Conservation (phyloP, 176 grass and related monocot species). For the Neostapfia colusana region DNA sequence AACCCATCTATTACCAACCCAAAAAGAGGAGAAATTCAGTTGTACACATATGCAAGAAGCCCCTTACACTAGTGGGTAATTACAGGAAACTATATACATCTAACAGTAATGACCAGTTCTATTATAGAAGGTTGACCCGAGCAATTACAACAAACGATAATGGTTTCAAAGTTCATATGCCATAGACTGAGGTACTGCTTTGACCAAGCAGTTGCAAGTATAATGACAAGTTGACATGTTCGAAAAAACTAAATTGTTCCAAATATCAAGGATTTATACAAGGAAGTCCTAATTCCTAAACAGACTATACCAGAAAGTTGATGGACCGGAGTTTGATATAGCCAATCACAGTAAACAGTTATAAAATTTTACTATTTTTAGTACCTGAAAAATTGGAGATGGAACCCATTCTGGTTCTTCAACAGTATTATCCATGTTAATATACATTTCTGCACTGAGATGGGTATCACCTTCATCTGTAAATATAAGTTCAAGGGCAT, state of each 20-base stretch:
- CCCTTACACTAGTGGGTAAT: no score
- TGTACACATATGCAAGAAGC: no score
- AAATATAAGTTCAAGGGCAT: constrained; percentile 98
- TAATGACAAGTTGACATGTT: not conserved
- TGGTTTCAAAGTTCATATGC: not conserved
- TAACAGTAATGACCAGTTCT: not conserved
- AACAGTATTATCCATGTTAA: constrained; percentile 72
- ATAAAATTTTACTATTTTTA: constrained; percentile 46
- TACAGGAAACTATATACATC: no score
- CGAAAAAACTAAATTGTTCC: not conserved
- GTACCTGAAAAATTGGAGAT: constrained; percentile 90
- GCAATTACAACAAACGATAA: not conserved
- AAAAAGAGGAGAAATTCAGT: no score
- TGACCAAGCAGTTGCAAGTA: not conserved
- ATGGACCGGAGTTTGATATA: not conserved
- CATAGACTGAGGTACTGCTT: not conserved
- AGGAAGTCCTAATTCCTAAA: constrained; percentile 6
- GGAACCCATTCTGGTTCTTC: constrained; percentile 84
- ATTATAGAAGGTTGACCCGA: not conserved
- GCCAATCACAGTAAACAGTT: constrained; percentile 15
- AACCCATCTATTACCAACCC: no score
- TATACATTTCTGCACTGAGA: constrained; percentile 90
- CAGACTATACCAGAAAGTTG: not conserved
- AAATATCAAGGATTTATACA: constrained; percentile 8
- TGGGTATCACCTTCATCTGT: constrained; percentile 84